Evolutionary conservation across 2,329 filamentous ascomycete genomes (phyloP), one percentile per base, ranked within the genome.

Genomic region (Penicillium sp.): DNA sequence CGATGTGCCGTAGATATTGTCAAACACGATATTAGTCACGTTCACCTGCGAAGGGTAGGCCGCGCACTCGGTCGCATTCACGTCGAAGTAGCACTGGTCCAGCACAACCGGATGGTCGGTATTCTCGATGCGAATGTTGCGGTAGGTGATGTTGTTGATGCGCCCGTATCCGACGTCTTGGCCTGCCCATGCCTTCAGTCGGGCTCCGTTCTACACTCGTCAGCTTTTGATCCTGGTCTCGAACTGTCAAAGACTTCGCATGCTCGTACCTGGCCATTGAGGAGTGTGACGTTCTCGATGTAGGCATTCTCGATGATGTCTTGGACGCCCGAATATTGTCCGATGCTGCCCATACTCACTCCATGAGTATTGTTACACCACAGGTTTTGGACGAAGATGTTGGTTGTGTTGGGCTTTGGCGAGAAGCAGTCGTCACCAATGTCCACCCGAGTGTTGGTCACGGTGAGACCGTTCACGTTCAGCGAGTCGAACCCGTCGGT

Each of bases 41-140:
- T 85, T 80, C 58, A 85, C 82, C 7, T 74, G 72, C 0, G 80
- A 82, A 0, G 83, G 82, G 56, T 81, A 80, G 13, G 73, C 53
- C 2, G 78, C 75, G 60, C 83, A 85, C 2, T 76, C 74, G 0
- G 76, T 76, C 3, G 72, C 58, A 50, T 79, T 76, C 56, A 83
- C 73, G 55, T 85, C 79, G 67, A 85, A 85, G 68, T 85, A 85
- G 69, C 83, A 85, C 26, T 82, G 82, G 61, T 85, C 83, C 7
- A 86, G 70, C 33, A 83, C 81, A 21, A 84, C 74, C 0, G 81
- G 76, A 54, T 78, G 76, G 57, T 85, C 82, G 18, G 81, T 83
- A 56, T 82, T 81, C 18, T 80, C 81, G 38, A 82, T 76, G 67
- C 77, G 80, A 59, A 85, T 80, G 67, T 85, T 81, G 66, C 81